Evolutionary conservation across 2,329 filamentous ascomycete genomes (phyloP).

Genomic region (Botrytis tulipae): DNA sequence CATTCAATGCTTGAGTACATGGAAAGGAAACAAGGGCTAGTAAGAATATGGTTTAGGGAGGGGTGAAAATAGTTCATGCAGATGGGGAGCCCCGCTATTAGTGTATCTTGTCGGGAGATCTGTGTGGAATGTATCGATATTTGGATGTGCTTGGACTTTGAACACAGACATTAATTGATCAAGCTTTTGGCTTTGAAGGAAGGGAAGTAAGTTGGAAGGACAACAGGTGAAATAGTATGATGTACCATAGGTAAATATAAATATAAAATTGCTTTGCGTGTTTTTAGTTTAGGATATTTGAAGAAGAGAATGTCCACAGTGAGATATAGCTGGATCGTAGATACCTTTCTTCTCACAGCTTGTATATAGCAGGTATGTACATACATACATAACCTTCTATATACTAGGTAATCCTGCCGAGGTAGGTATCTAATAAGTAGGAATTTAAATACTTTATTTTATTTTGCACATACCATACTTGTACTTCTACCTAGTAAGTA

Average conservation of each 20-base stretch:
- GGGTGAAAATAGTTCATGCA: conserved; percentile 1
- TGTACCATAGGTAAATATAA: neutral
- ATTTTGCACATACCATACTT: neutral
- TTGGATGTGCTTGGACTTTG: neutral
- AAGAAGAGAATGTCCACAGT: too few species aligned
- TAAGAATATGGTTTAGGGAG: neutral
- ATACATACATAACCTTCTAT: too few species aligned
- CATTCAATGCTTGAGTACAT: neutral
- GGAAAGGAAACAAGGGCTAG: neutral
- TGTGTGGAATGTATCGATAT: neutral
- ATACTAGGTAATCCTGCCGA: neutral
- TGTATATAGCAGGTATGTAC: neutral
- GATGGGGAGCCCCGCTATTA: conserved; percentile 1
- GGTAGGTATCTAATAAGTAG: neutral
- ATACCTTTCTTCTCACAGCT: neutral
- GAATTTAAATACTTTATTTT: neutral
- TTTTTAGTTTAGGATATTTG: neutral
- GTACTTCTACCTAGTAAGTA: neutral
- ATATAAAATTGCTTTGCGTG: neutral
- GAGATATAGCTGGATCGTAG: too few species aligned
- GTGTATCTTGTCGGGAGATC: neutral
- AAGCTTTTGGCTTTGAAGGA: neutral
- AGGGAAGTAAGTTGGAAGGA: neutral
- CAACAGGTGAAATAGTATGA: neutral
- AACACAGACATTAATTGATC: neutral